These are phyloP conservation scores for Amaranthus cruentus DNA, from an alignment of 148 eudicot genomes.

Conservation along the genomic window DNA sequence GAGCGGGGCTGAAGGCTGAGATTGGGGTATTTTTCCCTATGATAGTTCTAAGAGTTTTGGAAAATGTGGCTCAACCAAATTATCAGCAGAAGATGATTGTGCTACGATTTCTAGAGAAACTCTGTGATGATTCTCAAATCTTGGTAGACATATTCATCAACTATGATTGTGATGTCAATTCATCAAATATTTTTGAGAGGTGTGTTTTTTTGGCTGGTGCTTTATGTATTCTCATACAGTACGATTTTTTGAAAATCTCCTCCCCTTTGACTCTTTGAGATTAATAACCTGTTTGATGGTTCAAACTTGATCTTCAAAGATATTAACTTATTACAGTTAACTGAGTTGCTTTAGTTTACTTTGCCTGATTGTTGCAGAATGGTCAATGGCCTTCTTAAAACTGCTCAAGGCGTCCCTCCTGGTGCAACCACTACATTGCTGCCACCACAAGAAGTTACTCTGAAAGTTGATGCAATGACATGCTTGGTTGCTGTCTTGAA, in stretches of 20 bases:
- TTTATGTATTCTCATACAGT: not conserved
- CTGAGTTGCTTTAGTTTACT: not conserved
- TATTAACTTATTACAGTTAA: constrained; percentile 4
- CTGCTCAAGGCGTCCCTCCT: constrained; percentile 98
- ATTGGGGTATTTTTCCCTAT: constrained; percentile 99
- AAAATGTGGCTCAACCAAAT: constrained; percentile 98
- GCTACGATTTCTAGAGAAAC: constrained; percentile 84
- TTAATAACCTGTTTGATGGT: not conserved
- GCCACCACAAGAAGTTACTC: constrained; percentile 82
- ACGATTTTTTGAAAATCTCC: not conserved
- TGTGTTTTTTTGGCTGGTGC: constrained; percentile 22
- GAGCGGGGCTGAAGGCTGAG: constrained; percentile 99
- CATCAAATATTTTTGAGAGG: constrained; percentile 99
- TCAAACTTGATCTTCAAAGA: not conserved
- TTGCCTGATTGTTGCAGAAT: constrained; percentile 49
- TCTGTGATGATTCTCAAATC: constrained; percentile 90
- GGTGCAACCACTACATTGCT: constrained; percentile 73
- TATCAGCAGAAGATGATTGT: constrained; percentile 99
- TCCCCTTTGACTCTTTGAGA: not conserved
- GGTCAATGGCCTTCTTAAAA: constrained; percentile 99
- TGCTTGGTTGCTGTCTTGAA: constrained; percentile 80
- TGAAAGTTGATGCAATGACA: constrained; percentile 96
- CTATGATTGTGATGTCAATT: constrained; percentile 98
- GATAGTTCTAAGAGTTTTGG: constrained; percentile 96
- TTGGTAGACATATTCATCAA: constrained; percentile 96